These are phyloP conservation scores for Cladosporium sp. DNA, from an alignment of 2,329 filamentous ascomycete species.

Conservation along the genomic window DNA sequence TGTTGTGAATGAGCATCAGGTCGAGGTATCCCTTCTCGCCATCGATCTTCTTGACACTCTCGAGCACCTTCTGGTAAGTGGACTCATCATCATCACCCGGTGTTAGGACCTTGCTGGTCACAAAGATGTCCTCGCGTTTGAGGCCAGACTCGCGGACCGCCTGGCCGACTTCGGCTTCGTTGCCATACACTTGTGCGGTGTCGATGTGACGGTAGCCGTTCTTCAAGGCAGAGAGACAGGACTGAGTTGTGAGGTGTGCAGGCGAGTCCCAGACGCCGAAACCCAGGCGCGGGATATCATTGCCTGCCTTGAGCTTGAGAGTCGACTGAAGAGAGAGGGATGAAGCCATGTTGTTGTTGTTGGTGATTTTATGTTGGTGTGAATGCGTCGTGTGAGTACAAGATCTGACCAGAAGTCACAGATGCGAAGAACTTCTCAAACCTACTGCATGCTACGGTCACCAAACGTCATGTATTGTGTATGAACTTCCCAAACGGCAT, in stretches of 20 bases:
- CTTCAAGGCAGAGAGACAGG: constrained; percentile 54
- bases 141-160: constrained; percentile 56
- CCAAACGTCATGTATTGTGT: constrained; percentile 13
- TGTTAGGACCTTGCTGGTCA: constrained; percentile 65
- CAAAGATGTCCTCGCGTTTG: constrained; percentile 56
- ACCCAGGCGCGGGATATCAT: constrained; percentile 60
- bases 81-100: constrained; percentile 51
- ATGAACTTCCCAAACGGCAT: not conserved
- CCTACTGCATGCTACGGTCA: not conserved
- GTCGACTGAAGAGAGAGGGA: constrained; percentile 44
- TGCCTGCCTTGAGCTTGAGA: constrained; percentile 46
- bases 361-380: constrained; percentile 9
- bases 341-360: constrained; percentile 19
- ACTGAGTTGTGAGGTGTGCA: constrained; percentile 38
- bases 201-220: constrained; percentile 61
- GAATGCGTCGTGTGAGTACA: not conserved
- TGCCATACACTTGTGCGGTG: constrained; percentile 65
- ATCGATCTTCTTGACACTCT: constrained; percentile 60
- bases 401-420: not conserved
- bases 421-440: not conserved
- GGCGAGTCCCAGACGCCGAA: constrained; percentile 64
- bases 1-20: constrained; percentile 65
- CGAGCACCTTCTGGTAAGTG: constrained; percentile 55
- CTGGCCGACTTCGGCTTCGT: constrained; percentile 62
- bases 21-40: constrained; percentile 61